Conservation (phyloP, 2,329 filamentous ascomycete genomes). For the Gaeumannomyces sp. region DNA sequence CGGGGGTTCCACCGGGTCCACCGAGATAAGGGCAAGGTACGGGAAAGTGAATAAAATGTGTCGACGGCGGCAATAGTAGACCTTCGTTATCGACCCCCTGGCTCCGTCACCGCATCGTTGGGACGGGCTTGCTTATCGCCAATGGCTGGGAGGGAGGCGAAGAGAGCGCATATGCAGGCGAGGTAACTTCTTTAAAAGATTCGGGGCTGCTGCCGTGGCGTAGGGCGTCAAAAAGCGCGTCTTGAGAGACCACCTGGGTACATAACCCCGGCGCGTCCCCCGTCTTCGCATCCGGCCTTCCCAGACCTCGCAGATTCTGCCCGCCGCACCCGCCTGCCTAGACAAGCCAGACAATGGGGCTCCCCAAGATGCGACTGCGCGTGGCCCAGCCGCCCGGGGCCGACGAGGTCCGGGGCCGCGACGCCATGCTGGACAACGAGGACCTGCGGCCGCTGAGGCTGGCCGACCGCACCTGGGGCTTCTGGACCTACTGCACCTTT, state of each 20-base stretch:
- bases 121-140: neutral
- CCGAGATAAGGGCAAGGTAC: too few relatives aligned
- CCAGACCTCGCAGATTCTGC: neutral
- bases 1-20: too few relatives aligned
- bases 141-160: neutral
- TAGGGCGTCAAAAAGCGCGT: neutral
- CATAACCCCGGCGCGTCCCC: too few relatives aligned
- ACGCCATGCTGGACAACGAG: conserved; percentile 32
- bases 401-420: conserved; percentile 3
- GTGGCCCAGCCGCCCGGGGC: neutral
- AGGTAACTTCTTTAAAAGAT: too few relatives aligned
- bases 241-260: too few relatives aligned
- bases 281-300: too few relatives aligned
- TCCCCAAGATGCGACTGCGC: neutral
- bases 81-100: too few relatives aligned
- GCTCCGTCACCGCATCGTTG: too few relatives aligned
- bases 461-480: conserved; percentile 34
- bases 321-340: neutral
- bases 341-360: neutral
- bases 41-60: too few relatives aligned
- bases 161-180: too few relatives aligned
- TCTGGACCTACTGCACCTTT: conserved; percentile 33
- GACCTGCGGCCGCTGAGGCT: conserved; percentile 33
- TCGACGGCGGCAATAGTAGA: too few relatives aligned
- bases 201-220: too few relatives aligned